Conservation (phyloP, 2,329 filamentous ascomycete species). For the Ascocoryne sarcoides region DNA sequence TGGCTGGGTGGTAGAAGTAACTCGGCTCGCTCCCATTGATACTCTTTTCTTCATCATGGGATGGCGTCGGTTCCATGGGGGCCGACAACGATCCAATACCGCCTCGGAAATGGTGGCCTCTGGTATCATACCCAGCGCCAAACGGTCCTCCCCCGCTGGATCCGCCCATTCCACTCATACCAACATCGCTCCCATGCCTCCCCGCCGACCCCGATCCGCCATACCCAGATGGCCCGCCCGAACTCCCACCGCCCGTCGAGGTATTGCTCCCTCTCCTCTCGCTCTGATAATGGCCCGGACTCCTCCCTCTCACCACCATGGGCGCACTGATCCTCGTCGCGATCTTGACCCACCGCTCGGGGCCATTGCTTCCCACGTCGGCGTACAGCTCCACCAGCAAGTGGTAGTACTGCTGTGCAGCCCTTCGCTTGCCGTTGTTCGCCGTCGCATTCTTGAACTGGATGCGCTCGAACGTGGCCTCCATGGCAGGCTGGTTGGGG, state of each 20-base stretch:
- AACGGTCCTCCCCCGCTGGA: conserved; percentile 20
- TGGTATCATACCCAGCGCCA: conserved; percentile 19
- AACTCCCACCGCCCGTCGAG: conserved; percentile 40
- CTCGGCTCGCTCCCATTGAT: too few species aligned
- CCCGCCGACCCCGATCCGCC: conserved; percentile 18
- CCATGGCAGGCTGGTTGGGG: conserved; percentile 22
- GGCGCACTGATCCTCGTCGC: conserved; percentile 49
- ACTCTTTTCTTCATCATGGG: conserved; percentile 24
- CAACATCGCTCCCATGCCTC: conserved; percentile 22
- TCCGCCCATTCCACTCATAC: conserved; percentile 18
- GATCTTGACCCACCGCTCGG: conserved; percentile 45
- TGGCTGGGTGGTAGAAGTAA: conserved; percentile 27
- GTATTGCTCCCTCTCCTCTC: conserved; percentile 41
- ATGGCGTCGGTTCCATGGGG: conserved; percentile 26
- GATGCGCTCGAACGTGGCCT: conserved; percentile 55
- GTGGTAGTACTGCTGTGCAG: conserved; percentile 66
- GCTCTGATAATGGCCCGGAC: conserved; percentile 53
- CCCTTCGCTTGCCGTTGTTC: conserved; percentile 65
- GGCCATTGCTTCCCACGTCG: conserved; percentile 36
- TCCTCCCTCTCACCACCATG: conserved; percentile 59
- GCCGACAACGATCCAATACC: conserved; percentile 20
- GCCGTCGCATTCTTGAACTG: conserved; percentile 69
- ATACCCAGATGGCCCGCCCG: conserved; percentile 22
- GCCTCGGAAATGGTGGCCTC: conserved; percentile 22
- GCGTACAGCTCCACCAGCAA: conserved; percentile 59